These are phyloP conservation scores for Apiospora aurea DNA, from an alignment of 2,329 filamentous ascomycete species.

Conservation along the genomic window DNA sequence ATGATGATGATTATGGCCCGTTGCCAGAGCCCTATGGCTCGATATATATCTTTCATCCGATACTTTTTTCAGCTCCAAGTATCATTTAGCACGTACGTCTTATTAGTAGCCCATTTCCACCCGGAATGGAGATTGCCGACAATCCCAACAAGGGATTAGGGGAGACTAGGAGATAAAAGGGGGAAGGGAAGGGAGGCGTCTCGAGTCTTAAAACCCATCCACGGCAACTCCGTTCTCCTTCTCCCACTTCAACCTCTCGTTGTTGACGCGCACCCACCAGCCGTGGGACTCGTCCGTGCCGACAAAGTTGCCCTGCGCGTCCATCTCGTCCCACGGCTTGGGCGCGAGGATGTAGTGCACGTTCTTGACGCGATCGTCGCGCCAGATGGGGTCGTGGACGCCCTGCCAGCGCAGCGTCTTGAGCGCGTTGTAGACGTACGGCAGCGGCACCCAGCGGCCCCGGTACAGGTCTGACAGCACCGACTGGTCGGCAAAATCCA, in stretches of 20 bases:
- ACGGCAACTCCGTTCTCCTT: conserved; percentile 46
- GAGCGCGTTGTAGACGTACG: conserved; percentile 68
- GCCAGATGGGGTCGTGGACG: conserved; percentile 64
- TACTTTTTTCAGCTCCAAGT: background rate
- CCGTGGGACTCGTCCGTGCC: conserved; percentile 56
- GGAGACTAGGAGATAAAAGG: background rate
- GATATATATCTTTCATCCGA: background rate
- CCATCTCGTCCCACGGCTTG: conserved; percentile 66
- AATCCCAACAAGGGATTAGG: background rate
- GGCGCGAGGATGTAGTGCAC: conserved; percentile 67
- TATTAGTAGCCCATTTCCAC: background rate
- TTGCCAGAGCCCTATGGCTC: background rate
- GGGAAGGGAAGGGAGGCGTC: background rate
- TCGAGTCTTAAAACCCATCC: conserved; percentile 40
- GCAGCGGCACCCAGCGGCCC: conserved; percentile 63
- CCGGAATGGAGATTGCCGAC: background rate
- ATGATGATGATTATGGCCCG: background rate
- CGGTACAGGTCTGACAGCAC: conserved; percentile 63
- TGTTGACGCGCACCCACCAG: conserved; percentile 64
- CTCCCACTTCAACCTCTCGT: conserved; percentile 51
- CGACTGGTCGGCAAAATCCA: conserved; percentile 67
- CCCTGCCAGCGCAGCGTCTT: conserved; percentile 63
- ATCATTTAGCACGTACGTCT: background rate
- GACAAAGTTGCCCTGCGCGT: conserved; percentile 50
- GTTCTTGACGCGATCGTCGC: conserved; percentile 64